Evolutionary conservation across 805 yeast species (phyloP).

Genomic region (Teunomyces gatunensis): DNA sequence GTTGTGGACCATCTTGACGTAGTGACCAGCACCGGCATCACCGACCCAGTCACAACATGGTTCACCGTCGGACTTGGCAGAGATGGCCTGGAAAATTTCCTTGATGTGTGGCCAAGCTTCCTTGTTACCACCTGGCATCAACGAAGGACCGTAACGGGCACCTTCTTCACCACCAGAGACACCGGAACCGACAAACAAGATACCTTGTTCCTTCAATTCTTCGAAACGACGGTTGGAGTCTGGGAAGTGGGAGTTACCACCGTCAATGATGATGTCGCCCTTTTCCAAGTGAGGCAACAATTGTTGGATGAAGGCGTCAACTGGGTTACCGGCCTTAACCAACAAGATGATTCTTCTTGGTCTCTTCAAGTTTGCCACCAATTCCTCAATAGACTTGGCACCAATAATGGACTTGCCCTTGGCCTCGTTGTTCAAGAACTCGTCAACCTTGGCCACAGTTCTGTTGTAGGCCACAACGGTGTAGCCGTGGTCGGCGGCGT

Average conservation of each 20-base stretch:
- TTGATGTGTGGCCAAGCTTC: slow-evolving; percentile 99
- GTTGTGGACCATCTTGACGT: slow-evolving; percentile 99
- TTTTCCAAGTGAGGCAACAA: slow-evolving; percentile 87
- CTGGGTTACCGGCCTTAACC: slow-evolving; percentile 96
- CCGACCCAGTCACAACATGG: slow-evolving; percentile 99
- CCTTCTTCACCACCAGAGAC: slow-evolving; percentile 99
- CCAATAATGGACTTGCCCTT: slow-evolving; percentile 96
- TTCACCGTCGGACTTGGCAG: slow-evolving; percentile 97
- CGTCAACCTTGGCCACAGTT: slow-evolving; percentile 93
- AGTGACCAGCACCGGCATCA: slow-evolving; percentile 98
- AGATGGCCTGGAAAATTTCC: slow-evolving; percentile 90
- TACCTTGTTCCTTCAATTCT: slow-evolving; percentile 83
- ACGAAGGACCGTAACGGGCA: slow-evolving; percentile 98
- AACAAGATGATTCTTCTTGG: slow-evolving; percentile 94
- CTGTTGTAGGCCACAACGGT: slow-evolving; percentile 99
- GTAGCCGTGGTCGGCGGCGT: slow-evolving; percentile 98
- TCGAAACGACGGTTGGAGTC: slow-evolving; percentile 96
- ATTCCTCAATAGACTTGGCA: slow-evolving; percentile 89
- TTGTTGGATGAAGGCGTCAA: slow-evolving; percentile 85
- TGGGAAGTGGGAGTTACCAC: slow-evolving; percentile 99
- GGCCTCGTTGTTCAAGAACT: slow-evolving; percentile 90
- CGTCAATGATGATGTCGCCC: slow-evolving; percentile 98
- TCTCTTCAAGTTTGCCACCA: slow-evolving; percentile 84
- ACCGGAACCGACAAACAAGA: slow-evolving; percentile 96
- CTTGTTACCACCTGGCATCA: slow-evolving; percentile 98